phyloP scores from a whole-genome alignment of 306 rosid genomes.

The Quercus bicolor region DNA sequence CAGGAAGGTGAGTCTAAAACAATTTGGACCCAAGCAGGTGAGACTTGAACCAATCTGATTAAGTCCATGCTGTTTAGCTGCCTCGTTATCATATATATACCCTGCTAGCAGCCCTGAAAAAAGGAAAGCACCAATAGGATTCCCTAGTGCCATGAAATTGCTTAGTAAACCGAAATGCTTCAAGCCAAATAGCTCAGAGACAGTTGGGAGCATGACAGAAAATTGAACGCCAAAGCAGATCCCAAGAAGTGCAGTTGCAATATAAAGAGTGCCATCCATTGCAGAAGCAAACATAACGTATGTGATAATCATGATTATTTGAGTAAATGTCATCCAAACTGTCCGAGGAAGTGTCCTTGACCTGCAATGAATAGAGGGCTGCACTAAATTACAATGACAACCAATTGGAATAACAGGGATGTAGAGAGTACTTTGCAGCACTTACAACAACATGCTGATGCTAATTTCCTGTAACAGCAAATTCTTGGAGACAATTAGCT shows the following conservation, averaged over 20 bases:
- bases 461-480: neutral
- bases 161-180: slow-evolving; percentile 60
- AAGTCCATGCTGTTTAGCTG: slow-evolving; percentile 55
- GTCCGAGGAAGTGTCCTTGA: slow-evolving; percentile 61
- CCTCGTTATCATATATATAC: slow-evolving; percentile 60
- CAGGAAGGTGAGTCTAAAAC: slow-evolving; percentile 67
- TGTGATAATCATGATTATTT: slow-evolving; percentile 47
- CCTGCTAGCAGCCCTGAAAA: slow-evolving; percentile 83
- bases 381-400: neutral
- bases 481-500: neutral
- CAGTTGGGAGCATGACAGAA: slow-evolving; percentile 74
- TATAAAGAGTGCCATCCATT: slow-evolving; percentile 52
- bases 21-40: slow-evolving; percentile 63
- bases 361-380: slow-evolving; percentile 35
- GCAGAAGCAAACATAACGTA: slow-evolving; percentile 67
- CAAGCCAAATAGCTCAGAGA: slow-evolving; percentile 80
- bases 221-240: slow-evolving; percentile 76
- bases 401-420: neutral
- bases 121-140: slow-evolving; percentile 75
- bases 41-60: slow-evolving; percentile 20
- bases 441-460: neutral
- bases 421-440: neutral
- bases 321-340: slow-evolving; percentile 77
- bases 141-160: slow-evolving; percentile 65
- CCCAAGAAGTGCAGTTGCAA: slow-evolving; percentile 63